These are phyloP conservation scores for Sarocladium kiliense DNA, from an alignment of 2,329 filamentous ascomycete genomes.

Conservation along the genomic window DNA sequence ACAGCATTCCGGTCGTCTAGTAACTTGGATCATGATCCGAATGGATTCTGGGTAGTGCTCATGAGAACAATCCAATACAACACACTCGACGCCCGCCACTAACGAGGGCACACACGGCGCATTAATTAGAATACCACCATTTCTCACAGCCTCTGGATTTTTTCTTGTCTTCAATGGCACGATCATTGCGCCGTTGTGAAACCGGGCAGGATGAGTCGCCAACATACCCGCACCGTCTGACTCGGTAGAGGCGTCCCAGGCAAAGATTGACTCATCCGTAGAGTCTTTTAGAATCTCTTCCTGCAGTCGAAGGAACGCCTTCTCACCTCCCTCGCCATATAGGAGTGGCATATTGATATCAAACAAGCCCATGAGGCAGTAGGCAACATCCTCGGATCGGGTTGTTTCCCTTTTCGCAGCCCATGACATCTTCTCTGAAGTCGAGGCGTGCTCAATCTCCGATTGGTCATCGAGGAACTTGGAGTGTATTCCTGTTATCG, in stretches of 20 bases:
- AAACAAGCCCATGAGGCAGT: conserved; percentile 20
- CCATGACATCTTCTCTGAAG: conserved; percentile 20
- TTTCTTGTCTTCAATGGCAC: not conserved
- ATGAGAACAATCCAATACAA: not conserved
- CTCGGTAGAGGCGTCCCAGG: conserved; percentile 13
- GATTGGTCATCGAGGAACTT: conserved; percentile 12
- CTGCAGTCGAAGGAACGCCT: conserved; percentile 16
- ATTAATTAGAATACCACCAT: not conserved
- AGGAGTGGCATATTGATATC: conserved; percentile 21
- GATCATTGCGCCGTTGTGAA: not conserved
- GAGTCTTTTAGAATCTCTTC: conserved; percentile 17
- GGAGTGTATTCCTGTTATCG: conserved; percentile 17
- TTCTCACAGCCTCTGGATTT: not conserved
- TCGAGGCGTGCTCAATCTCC: not conserved
- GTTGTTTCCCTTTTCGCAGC: conserved; percentile 17
- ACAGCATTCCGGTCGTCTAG: not conserved
- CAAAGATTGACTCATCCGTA: conserved; percentile 18
- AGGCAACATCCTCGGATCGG: conserved; percentile 19
- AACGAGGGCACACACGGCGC: not conserved
- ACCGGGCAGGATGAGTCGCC: not conserved
- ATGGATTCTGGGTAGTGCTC: not conserved
- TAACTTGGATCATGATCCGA: not conserved
- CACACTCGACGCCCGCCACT: not conserved
- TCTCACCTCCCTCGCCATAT: conserved; percentile 16
- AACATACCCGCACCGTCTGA: not conserved